Evolutionary conservation across 2,329 filamentous ascomycete genomes (phyloP), one percentile per base, ranked within the genome.

Genomic region (Botryosphaeria dothidea): DNA sequence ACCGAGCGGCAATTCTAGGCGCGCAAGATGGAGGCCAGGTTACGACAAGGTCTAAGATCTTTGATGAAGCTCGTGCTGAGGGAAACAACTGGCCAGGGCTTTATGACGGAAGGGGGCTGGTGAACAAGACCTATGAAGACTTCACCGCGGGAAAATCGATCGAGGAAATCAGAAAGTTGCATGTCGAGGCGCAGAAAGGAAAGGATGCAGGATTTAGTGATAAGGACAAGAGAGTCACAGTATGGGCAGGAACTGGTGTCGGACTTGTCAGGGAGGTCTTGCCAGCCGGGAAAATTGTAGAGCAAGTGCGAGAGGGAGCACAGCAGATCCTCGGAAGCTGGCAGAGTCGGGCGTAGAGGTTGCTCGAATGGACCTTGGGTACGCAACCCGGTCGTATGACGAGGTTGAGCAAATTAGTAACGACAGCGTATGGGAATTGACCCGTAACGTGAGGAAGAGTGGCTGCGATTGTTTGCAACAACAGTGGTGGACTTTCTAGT

Each of bases 181-280:
- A 83, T 73, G 73, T 80, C 31, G 75, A 82, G 68, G 85, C 85
- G 86, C 73, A 34, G 29, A 31, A 52, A 31, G 23, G 36, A 75
- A 74, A 19, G 79, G 84, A 56, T 83, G 85, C 25, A 3, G 83
- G 86, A 84, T 34, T 75, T 75, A 1, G 73, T 81, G 15, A 85
- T 81, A 2, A 23, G 46, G 66, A 77, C 88, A 78, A 87, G 3
- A 60, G 38, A 29, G 38, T 25, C 27, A 60, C 85, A 3, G 85
- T 85, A 11, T 90, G 88, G 79, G 86, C 85, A 15, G 87, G 88
- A 3, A 84, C 84, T 19, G 87, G 82, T 0, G 83, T 90, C 11
- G 88, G 88, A 0, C 75, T 90, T 66, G 79, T 89, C 1, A 83
- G 74, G 52, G 74, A 81, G 36, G 77, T 85, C 1, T 79, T 80